phyloP scores from a whole-genome alignment of 1,284 basidiomycete genomes.

The Papiliotrema terrestris region DNA sequence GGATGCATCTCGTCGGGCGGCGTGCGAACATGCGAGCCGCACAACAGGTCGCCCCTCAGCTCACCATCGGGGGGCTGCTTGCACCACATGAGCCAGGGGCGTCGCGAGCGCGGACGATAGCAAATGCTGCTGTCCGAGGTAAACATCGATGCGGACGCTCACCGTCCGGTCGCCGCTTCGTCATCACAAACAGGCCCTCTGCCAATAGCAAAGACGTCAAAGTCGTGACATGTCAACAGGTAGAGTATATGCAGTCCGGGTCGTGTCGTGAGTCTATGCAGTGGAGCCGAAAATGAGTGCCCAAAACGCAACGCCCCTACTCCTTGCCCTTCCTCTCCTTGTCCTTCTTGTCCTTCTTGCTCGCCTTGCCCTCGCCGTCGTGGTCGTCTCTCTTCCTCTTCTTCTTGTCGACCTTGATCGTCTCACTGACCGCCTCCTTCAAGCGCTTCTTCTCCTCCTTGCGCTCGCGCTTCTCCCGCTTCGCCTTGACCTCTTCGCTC shows the following conservation, averaged over 20 bases:
- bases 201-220: too few relatives aligned
- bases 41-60: too few relatives aligned
- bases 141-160: too few relatives aligned
- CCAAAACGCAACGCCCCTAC: slow-evolving; percentile 4
- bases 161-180: too few relatives aligned
- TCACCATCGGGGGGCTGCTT: too few relatives aligned
- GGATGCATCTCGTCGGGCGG: too few relatives aligned
- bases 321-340: slow-evolving; percentile 16
- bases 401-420: slow-evolving; percentile 11
- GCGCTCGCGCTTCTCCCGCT: slow-evolving; percentile 10
- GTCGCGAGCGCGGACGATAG: too few relatives aligned
- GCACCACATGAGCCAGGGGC: too few relatives aligned
- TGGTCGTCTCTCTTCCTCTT: slow-evolving; percentile 3
- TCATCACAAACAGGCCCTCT: too few relatives aligned
- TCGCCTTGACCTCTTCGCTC: slow-evolving; percentile 11
- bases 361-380: slow-evolving; percentile 3
- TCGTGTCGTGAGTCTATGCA: not conserved
- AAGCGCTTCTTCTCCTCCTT: slow-evolving; percentile 19
- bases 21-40: too few relatives aligned
- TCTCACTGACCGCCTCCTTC: slow-evolving; percentile 5
- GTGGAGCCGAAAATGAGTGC: not conserved
- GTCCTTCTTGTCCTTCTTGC: slow-evolving; percentile 2
- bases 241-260: not conserved
- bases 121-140: too few relatives aligned
- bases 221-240: not conserved